Evolutionary conservation across 345 rosid genomes (phyloP), one percentile per base, ranked within the genome.

Genomic region (Citrus cavaleriei): DNA sequence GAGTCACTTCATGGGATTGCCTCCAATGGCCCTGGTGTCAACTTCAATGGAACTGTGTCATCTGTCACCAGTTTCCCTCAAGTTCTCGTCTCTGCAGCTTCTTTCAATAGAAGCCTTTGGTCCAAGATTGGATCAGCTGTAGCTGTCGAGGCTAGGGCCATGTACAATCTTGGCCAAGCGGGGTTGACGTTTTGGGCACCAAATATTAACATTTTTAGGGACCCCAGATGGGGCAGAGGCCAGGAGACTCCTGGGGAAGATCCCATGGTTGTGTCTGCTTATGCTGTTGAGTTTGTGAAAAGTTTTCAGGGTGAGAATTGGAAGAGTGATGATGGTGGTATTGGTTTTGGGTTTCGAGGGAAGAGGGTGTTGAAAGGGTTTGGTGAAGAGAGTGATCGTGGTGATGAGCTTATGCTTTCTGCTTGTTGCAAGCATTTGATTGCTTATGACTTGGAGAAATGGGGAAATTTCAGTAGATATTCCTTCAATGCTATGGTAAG

Each of bases 181-280:
- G 97, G 97, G 84, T 83, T 95, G 90, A 92, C 97, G 2, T 93
- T 85, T 77, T 92, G 99, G 99, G 99, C 98, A 7, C 99, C 99
- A 1, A 92, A 90, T 81, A 81, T 95, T 54, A 95, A 93, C 54
- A 85, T 95, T 73, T 95, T 92, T 73, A 87, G 97, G 83, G 98
- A 95, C 70, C 99, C 97, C 38, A 91, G 99, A 70, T 93, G 99
- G 99, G 98, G 99, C 1, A 90, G 99, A 80, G 98, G 98, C 71
- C 99, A 95, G 80, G 98, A 95, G 84, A 93, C 93, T 83, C 96
- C 97, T 3, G 97, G 99, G 3, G 99, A 95, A 76, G 99, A 95
- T 86, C 99, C 99, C 1, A 83, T 84, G 87, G 90, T 92, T 25
- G 91, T 83, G 67, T 90, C 98, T 27, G 93, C 89, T 60, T 95